Base-by-base conservation (phyloP, 1,284 basidiomycete genomes). In the Erythrobasidium hasegawianum region DNA sequence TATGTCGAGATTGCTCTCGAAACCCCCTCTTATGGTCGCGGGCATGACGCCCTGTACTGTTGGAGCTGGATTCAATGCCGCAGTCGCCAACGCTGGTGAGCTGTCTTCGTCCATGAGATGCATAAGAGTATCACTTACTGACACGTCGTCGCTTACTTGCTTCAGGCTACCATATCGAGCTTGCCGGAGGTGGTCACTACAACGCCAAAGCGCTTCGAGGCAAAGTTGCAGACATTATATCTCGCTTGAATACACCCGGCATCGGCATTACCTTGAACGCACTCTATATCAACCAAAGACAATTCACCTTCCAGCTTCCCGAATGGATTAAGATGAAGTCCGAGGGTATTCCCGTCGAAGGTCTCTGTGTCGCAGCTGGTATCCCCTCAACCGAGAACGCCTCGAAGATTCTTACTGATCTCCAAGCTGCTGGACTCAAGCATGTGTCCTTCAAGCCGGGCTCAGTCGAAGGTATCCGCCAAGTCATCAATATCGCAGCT, bases 11-110 rank as follows among this genome's bases (percentile, higher is more conserved):
- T 84, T 97, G 57, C 80, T 97, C 41, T 91, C 92, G 72, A 97
- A 97, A 80, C 86, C 95, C 0, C 95, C 95, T 18, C 87, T 98
- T 78, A 97, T 97, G 93, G 92, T 98, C 54, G 92, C 92, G 55
- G 96, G 95, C 71, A 98, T 98, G 96, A 96, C 93, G 0, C 93
- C 93, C 0, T 87, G 87, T 0, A 97, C 93, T 22, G 93, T 97
- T 70, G 87, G 92, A 75, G 87, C 87, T 57, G 90, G 90, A 49
- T 92, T 96, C 77, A 92, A 96, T 71, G 86, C 87, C 67, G 93
- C 95, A 7, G 84, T 95, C 41, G 86, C 97, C 72, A 85, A 89
- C 73, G 94, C 95, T 26, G 95, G 95, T 53, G 26, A 53, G 50
- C 26, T 53, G 18, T 14, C 43, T 47, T 47, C 1, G 5, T 26